Evolutionary conservation across 441 rosid species (phyloP).

Genomic region (Populus hybrid): DNA sequence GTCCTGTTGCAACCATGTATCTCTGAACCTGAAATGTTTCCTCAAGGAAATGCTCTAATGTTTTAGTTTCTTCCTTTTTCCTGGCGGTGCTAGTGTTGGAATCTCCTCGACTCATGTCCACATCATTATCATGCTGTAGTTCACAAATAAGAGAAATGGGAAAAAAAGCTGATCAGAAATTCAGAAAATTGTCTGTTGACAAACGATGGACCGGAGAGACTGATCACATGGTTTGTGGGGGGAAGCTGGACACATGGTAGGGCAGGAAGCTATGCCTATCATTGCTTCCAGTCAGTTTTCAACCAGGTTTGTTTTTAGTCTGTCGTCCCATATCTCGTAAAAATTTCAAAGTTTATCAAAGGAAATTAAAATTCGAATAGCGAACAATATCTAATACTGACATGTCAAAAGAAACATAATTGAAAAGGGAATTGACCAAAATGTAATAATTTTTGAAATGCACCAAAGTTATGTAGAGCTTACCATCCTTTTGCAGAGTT

Average conservation of each 20-base stretch:
- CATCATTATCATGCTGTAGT: constrained; percentile 60
- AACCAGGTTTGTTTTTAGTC: neutral
- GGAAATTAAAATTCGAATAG: neutral
- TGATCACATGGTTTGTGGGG: too few species aligned
- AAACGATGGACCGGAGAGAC: neutral
- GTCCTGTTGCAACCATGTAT: constrained; percentile 83
- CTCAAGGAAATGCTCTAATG: constrained; percentile 69
- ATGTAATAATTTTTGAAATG: neutral
- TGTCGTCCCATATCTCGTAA: neutral
- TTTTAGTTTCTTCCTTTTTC: constrained; percentile 45
- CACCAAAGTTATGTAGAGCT: constrained; percentile 14
- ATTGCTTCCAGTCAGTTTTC: neutral
- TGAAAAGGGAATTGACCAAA: neutral
- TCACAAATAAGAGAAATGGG: neutral
- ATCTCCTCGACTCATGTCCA: constrained; percentile 30
- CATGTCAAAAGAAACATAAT: neutral
- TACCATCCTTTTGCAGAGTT: constrained; percentile 88
- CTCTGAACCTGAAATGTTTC: constrained; percentile 92
- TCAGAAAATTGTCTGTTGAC: neutral
- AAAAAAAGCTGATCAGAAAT: constrained; percentile 4
- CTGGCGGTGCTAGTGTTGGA: constrained; percentile 10
- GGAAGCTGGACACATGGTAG: neutral
- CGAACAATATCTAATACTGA: neutral
- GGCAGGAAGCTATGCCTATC: neutral
- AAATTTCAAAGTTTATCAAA: too few species aligned